Evolutionary conservation across 176 grass and related monocot genomes (phyloP).

Genomic region (Carex littledalei): DNA sequence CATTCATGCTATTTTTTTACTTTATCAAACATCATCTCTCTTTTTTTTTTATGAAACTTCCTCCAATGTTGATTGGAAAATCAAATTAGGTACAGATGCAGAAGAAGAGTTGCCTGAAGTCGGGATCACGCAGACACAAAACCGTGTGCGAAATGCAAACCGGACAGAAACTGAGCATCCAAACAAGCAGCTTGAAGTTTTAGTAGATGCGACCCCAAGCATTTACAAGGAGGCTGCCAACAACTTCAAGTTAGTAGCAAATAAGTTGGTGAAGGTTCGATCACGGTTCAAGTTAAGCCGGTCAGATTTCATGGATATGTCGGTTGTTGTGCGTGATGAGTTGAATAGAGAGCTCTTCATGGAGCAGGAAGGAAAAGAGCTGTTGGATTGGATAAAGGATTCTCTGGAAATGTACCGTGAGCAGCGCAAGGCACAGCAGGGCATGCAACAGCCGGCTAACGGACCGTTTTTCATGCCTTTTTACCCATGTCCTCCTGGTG

Average conservation of each 20-base stretch:
- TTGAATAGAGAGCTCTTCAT: conserved; percentile 20
- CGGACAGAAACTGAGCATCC: not conserved
- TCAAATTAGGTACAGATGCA: not conserved
- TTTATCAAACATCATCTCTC: not conserved
- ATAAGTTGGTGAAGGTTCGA: conserved; percentile 1
- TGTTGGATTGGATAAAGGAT: conserved; percentile 6
- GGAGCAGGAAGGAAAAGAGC: conserved; percentile 11
- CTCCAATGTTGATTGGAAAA: not conserved
- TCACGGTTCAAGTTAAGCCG: conserved; percentile 10
- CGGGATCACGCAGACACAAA: not conserved
- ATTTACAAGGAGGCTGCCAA: conserved; percentile 4
- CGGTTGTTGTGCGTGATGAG: conserved; percentile 4
- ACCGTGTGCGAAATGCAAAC: not conserved
- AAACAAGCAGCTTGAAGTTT: not conserved
- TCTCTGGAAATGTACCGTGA: not conserved
- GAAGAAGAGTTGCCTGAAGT: not conserved
- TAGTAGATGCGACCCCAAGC: not conserved
- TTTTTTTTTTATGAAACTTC: not conserved
- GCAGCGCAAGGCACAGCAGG: not conserved
- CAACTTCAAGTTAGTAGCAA: not conserved
- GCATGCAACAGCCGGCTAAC: not conserved
- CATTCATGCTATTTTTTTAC: not conserved
- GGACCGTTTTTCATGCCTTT: not conserved
- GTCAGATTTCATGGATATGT: conserved; percentile 10
- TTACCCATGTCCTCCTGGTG: conserved; percentile 1